A percentile compares a stretch with the other conserved stretches of the same genome.
phyloP scores from a whole-genome alignment of 805 yeast species.

The Candida coleopterorum region DNA sequence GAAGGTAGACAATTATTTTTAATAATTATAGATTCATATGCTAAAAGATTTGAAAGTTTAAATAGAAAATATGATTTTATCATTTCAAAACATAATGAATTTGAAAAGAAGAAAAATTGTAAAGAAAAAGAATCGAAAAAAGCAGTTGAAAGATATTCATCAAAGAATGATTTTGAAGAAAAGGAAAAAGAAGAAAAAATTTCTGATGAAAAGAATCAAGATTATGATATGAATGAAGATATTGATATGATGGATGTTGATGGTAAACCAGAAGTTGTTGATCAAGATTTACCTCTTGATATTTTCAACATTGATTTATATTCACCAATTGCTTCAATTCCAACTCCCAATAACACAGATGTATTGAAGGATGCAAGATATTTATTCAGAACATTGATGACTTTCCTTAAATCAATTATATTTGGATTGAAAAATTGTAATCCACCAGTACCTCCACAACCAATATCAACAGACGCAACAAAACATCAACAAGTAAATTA shows the following conservation, averaged over 20 bases:
- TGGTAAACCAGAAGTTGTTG: not conserved
- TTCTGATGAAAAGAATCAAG: not conserved
- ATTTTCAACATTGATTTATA: slow-evolving; percentile 32
- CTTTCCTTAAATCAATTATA: slow-evolving; percentile 83
- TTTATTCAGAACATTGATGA: slow-evolving; percentile 81
- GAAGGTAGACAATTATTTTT: slow-evolving; percentile 83
- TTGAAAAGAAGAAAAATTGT: slow-evolving; percentile 38
- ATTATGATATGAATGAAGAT: slow-evolving; percentile 1
- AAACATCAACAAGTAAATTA: slow-evolving; percentile 31
- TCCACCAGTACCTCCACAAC: slow-evolving; percentile 58
- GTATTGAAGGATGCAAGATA: slow-evolving; percentile 85
- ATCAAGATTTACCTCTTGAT: slow-evolving; percentile 19
- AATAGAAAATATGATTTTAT: slow-evolving; percentile 68
- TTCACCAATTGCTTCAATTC: slow-evolving; percentile 58
- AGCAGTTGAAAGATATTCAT: slow-evolving; percentile 36
- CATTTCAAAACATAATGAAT: slow-evolving; percentile 54
- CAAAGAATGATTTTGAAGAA: slow-evolving; percentile 14
- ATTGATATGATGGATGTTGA: slow-evolving; percentile 6
- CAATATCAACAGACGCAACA: slow-evolving; percentile 42
- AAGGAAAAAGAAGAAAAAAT: not conserved
- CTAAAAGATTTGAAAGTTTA: slow-evolving; percentile 70
- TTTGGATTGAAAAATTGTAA: slow-evolving; percentile 86
- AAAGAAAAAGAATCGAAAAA: slow-evolving; percentile 39
- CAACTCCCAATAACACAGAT: slow-evolving; percentile 47
- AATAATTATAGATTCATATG: slow-evolving; percentile 83